Evolutionary conservation across 108 stramenopile genomes (phyloP).

Genomic region (Aurantiochytrium sp.): DNA sequence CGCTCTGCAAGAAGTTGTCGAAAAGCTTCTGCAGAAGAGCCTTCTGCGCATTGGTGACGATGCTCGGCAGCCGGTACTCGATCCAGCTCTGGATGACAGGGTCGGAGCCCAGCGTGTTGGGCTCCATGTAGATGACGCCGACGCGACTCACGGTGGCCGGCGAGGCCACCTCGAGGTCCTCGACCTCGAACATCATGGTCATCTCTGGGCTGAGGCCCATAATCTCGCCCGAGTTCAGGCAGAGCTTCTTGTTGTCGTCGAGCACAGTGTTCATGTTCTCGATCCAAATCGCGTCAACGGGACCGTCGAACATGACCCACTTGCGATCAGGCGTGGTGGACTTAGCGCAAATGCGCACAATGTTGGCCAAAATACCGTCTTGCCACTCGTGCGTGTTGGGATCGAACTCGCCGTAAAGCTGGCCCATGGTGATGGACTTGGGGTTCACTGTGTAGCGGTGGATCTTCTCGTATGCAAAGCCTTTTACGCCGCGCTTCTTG

Average conservation of each 20-base stretch:
- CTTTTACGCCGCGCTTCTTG: conserved; percentile 38
- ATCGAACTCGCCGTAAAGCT: conserved; percentile 65
- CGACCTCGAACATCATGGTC: conserved; percentile 69
- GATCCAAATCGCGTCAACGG: conserved; percentile 67
- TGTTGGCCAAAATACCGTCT: conserved; percentile 55
- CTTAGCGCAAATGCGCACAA: conserved; percentile 52
- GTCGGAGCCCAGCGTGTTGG: conserved; percentile 52
- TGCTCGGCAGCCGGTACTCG: conserved; percentile 12
- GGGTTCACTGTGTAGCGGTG: conserved; percentile 52
- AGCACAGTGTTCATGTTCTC: conserved; percentile 71
- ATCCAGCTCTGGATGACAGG: conserved; percentile 56
- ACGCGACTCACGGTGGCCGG: conserved; percentile 63
- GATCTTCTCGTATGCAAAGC: conserved; percentile 59
- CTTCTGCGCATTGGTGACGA: conserved; percentile 6
- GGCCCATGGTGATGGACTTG: conserved; percentile 64
- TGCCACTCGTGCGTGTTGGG: conserved; percentile 63
- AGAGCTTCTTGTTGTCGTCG: conserved; percentile 58
- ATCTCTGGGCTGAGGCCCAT: conserved; percentile 56
- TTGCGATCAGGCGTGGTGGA: conserved; percentile 45
- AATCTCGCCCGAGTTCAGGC: conserved; percentile 61
- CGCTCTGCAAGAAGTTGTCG: conserved; percentile 43
- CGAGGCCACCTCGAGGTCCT: conserved; percentile 58
- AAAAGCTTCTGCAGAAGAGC: conserved; percentile 35
- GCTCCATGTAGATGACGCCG: conserved; percentile 69
- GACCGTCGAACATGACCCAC: conserved; percentile 66